Base-by-base conservation (phyloP, 768 basidiomycete species). In the Lyophyllum shimeji region DNA sequence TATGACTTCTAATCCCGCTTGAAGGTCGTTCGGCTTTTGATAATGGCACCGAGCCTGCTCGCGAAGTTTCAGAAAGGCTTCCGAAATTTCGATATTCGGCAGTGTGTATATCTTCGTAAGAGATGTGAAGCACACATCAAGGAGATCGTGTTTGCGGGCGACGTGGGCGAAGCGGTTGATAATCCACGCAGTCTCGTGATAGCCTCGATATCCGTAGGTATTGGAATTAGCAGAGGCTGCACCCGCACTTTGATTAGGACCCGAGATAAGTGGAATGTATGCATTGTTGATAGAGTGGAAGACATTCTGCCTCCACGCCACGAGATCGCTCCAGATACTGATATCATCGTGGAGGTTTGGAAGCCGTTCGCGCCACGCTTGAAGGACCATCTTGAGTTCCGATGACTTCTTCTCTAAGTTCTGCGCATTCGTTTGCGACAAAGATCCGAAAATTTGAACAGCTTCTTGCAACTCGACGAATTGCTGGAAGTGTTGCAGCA, bases 131-230 rank as follows among this genome's bases (percentile, higher is more conserved):
- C 97, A 98, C 39, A 97, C 97, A 46, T 99, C 97, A 44, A 95
- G 80, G 7, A 99, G 81, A 58, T 95, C 91, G 66, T 99, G 97
- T 72, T 98, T 96, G 55, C 97, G 83, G 20, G 97, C 97, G 52
- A 98, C 95, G 72, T 99, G 96, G 8, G 97, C 97, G 67, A 99
- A 98, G 15, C 97, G 89, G 69, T 99, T 99, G 76, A 98, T 98
- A 67, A 97, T 98, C 97, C 97, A 99, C 7, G 97, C 97, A 0
- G 95, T 98, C 76, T 99, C 97, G 67, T 99, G 97, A 70, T 93
- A 98, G 7, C 97, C 97, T 49, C 97, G 84, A 68, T 93, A 98
- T 7, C 95, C 96, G 65, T 86, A 90, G 1, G 93, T 95, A 54
- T 86, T 91, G 40, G 86, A 75, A 56, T 81, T 89, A 34, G 75